Conservation (phyloP, 148 eudicot genomes). For the Vaccinium myrtillus region DNA sequence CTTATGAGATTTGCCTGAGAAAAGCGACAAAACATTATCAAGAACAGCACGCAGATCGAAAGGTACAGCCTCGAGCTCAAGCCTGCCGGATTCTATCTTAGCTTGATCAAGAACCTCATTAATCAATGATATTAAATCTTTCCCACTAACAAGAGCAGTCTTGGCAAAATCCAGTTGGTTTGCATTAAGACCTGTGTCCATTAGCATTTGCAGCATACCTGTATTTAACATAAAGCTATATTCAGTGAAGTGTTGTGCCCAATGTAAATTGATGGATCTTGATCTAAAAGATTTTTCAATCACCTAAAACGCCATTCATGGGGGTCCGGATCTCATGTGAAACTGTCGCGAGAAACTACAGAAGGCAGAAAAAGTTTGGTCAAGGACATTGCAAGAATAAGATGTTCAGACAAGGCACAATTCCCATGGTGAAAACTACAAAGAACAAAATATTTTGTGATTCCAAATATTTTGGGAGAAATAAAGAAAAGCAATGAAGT, state of each 20-base stretch:
- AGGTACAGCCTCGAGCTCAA: conserved; percentile 84
- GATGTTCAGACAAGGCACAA: not conserved
- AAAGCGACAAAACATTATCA: conserved; percentile 71
- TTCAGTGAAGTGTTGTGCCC: not conserved
- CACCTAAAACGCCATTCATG: conserved; percentile 95
- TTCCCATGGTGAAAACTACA: not conserved
- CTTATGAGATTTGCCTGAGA: conserved; percentile 70
- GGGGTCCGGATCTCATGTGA: conserved; percentile 98
- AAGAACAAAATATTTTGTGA: not conserved
- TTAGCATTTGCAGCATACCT: conserved; percentile 95
- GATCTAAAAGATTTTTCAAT: conserved; percentile 11
- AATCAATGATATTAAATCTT: conserved; percentile 72
- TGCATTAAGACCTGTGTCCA: conserved; percentile 73
- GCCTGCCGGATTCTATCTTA: conserved; percentile 93
- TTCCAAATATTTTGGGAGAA: not conserved
- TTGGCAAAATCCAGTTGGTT: conserved; percentile 72
- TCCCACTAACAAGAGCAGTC: conserved; percentile 86
- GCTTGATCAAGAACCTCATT: conserved; percentile 95
- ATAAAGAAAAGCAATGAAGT: not conserved
- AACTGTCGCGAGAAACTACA: conserved; percentile 95
- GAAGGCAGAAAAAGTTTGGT: conserved; percentile 16
- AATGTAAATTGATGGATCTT: not conserved
- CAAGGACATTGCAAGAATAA: conserved; percentile 1
- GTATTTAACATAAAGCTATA: conserved; percentile 14
- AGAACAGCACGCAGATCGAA: conserved; percentile 77